Evolutionary conservation across 1,139 yeast genomes (phyloP).

Genomic region (Debaryomyces udenii): DNA sequence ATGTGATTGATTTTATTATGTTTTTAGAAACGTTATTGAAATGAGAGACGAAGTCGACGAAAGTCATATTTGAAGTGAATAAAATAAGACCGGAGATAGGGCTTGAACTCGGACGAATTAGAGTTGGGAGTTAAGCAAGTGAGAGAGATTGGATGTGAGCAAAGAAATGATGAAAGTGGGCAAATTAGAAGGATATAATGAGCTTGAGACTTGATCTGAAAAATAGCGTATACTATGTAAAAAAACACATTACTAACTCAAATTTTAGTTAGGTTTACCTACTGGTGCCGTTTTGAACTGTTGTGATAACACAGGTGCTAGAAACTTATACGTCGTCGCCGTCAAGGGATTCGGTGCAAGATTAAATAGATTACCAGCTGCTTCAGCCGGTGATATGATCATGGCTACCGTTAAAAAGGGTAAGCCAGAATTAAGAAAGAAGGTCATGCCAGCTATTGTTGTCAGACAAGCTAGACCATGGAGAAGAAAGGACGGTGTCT

Average conservation of each 20-base stretch:
- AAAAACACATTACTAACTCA: slow-evolving; percentile 29
- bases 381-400: slow-evolving; percentile 99
- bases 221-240: no score
- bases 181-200: not conserved
- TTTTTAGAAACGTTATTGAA: slow-evolving; percentile 3
- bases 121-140: no score
- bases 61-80: not conserved
- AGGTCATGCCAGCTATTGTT: slow-evolving; percentile 99
- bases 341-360: slow-evolving; percentile 99
- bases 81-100: not conserved
- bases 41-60: not conserved
- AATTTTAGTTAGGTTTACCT: slow-evolving; percentile 84
- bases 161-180: not conserved
- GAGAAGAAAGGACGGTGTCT: slow-evolving; percentile 99
- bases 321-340: slow-evolving; percentile 98
- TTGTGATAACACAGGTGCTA: slow-evolving; percentile 99
- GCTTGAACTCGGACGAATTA: no score
- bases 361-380: slow-evolving; percentile 99
- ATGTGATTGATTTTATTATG: slow-evolving; percentile 42
- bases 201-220: no score
- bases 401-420: slow-evolving; percentile 99
- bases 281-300: slow-evolving; percentile 99
- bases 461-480: slow-evolving; percentile 99
- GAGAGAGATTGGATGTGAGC: no score
- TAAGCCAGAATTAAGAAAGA: slow-evolving; percentile 99